Conservation (phyloP, 73 alveolate genomes). For the Loxodes magnus region DNA sequence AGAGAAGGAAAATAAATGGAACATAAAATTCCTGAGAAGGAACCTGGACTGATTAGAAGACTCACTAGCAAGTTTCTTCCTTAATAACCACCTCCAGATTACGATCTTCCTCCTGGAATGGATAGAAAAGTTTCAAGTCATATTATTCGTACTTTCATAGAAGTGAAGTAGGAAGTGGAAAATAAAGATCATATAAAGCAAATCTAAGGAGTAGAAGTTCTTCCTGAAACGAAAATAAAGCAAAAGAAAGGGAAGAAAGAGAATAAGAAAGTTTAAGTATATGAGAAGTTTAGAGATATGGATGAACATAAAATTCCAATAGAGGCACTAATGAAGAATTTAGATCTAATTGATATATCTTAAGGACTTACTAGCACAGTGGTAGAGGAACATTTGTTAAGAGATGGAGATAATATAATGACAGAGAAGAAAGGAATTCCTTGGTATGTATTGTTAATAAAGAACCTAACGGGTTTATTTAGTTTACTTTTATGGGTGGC, state of each 20-base stretch:
- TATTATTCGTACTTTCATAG: too few relatives aligned
- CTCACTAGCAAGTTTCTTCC: too few relatives aligned
- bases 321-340: conserved; percentile 11
- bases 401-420: conserved; percentile 63
- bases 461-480: conserved; percentile 58
- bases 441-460: conserved; percentile 49
- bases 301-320: conserved; percentile 32
- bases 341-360: conserved; percentile 14
- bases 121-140: too few relatives aligned
- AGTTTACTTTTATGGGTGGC: conserved; percentile 77
- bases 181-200: too few relatives aligned
- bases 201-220: too few relatives aligned
- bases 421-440: conserved; percentile 75
- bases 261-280: background rate
- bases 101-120: too few relatives aligned
- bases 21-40: too few relatives aligned
- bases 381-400: conserved; percentile 29
- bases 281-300: conserved; percentile 32
- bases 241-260: background rate
- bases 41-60: too few relatives aligned
- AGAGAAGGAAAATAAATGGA: too few relatives aligned
- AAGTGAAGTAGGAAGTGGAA: too few relatives aligned
- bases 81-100: too few relatives aligned
- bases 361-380: conserved; percentile 19
- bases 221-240: background rate